A percentile compares a stretch with the other conserved stretches of the same genome.
Conservation (phyloP, 257 asterid genomes). For the Agastache rugosa region DNA sequence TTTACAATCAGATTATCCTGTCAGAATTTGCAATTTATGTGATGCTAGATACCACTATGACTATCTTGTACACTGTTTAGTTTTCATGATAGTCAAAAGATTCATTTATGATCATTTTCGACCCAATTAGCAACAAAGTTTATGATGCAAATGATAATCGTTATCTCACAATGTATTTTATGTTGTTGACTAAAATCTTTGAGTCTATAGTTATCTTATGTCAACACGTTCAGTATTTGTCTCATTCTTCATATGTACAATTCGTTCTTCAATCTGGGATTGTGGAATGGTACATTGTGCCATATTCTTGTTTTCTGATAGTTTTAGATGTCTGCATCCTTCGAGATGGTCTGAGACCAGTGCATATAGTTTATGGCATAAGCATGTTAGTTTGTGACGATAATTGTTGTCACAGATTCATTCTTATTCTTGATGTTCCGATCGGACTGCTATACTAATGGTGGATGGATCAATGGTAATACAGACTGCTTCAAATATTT, state of each 20-base stretch:
- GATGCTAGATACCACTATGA: constrained; percentile 4
- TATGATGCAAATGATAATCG: not conserved
- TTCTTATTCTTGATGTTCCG: not conserved
- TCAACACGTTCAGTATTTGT: not conserved
- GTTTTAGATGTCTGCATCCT: constrained; percentile 9
- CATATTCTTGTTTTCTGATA: constrained; percentile 7
- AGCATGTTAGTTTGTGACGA: constrained; percentile 21
- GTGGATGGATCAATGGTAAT: constrained; percentile 1
- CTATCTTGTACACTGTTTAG: not conserved
- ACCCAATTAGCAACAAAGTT: not conserved
- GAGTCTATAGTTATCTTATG: constrained; percentile 9
- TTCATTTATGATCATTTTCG: constrained; percentile 4
- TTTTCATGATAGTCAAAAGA: constrained; percentile 3
- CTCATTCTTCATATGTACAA: constrained; percentile 6
- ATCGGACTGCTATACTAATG: not conserved
- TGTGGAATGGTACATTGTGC: constrained; percentile 3
- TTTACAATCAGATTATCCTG: constrained; percentile 25
- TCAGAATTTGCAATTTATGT: constrained; percentile 19
- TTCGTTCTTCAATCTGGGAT: constrained; percentile 15
- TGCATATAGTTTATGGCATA: not conserved
- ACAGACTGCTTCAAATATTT: constrained; percentile 11
- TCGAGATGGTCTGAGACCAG: not conserved
- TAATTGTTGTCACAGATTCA: constrained; percentile 11
- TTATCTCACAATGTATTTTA: not conserved
- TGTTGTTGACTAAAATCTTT: constrained; percentile 1